Evolutionary conservation across 176 grass and related monocot genomes (phyloP).

Genomic region (Cymbopogon citratus): DNA sequence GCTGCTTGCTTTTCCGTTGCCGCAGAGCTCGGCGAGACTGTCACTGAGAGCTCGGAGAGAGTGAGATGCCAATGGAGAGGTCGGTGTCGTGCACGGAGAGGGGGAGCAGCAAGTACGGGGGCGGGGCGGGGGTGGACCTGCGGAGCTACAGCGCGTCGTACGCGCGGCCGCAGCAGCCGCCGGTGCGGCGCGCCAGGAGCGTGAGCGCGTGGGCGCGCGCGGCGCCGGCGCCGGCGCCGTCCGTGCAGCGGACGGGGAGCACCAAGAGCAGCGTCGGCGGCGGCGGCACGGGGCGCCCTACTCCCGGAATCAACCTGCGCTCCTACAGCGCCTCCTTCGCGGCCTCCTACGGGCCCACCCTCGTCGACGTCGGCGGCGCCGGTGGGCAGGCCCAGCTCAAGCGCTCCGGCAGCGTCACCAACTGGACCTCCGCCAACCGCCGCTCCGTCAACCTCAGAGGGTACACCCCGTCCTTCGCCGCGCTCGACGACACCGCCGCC

Average conservation of each 20-base stretch:
- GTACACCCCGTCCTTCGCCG: slow-evolving; percentile 54
- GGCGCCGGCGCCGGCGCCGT: not conserved
- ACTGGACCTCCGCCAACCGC: slow-evolving; percentile 26
- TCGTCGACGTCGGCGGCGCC: not conserved
- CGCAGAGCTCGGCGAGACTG: not conserved
- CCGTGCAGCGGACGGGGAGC: slow-evolving; percentile 35
- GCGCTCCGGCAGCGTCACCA: slow-evolving; percentile 22
- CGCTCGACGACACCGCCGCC: slow-evolving; percentile 25
- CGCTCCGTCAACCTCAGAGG: slow-evolving; percentile 45
- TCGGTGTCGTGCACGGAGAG: slow-evolving; percentile 46
- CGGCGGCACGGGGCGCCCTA: not conserved
- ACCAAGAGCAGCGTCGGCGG: slow-evolving; percentile 1
- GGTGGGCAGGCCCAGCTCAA: not conserved
- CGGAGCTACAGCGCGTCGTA: slow-evolving; percentile 58
- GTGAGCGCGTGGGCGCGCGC: slow-evolving; percentile 14
- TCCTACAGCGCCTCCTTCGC: slow-evolving; percentile 66
- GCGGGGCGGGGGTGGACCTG: slow-evolving; percentile 20
- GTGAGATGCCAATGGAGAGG: slow-evolving; percentile 43
- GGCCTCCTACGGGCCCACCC: slow-evolving; percentile 37
- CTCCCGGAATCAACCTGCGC: slow-evolving; percentile 39
- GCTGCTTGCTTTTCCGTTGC: not conserved
- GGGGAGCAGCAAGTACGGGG: not conserved
- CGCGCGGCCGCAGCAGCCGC: not conserved
- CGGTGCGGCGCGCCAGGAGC: slow-evolving; percentile 35
- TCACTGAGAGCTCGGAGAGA: no score